Percentiles rank a stretch among this genome's conserved stretches.
Conservation (phyloP, 2,329 filamentous ascomycete species). For the Xylaria sp. region DNA sequence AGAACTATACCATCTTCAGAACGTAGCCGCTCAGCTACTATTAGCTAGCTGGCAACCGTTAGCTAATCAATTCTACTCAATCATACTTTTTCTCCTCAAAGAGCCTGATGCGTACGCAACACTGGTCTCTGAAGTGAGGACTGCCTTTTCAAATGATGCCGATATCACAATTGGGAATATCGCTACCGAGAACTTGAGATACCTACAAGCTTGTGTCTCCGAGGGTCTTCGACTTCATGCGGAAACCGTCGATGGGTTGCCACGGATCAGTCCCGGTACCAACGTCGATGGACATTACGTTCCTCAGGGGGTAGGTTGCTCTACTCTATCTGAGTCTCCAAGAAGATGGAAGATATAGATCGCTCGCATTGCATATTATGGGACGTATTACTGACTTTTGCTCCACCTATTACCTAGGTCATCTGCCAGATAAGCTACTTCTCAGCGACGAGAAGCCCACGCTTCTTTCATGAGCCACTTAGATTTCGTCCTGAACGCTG, state of each 20-base stretch:
- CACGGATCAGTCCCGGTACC: conserved; percentile 44
- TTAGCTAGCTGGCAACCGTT: conserved; percentile 43
- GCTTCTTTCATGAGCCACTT: conserved; percentile 32
- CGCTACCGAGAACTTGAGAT: conserved; percentile 37
- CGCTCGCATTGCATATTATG: neutral
- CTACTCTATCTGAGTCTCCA: conserved; percentile 7
- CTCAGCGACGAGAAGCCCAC: conserved; percentile 23
- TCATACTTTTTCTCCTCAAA: conserved; percentile 30
- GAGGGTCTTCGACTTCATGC: conserved; percentile 40
- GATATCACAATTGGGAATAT: conserved; percentile 41
- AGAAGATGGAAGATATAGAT: conserved; percentile 8
- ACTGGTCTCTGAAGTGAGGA: conserved; percentile 40
- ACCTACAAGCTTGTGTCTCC: conserved; percentile 39
- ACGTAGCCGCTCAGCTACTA: conserved; percentile 37
- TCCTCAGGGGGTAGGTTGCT: conserved; percentile 26
- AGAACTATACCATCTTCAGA: conserved; percentile 39
- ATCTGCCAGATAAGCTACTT: conserved; percentile 35
- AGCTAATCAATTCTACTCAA: conserved; percentile 38
- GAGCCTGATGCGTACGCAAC: conserved; percentile 27
- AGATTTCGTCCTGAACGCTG: conserved; percentile 36
- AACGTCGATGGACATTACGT: conserved; percentile 44
- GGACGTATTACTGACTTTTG: conserved; percentile 12
- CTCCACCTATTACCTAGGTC: conserved; percentile 12
- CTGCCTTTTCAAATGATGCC: conserved; percentile 30
- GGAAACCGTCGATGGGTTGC: conserved; percentile 36